Conservation (phyloP, 192 early-diverging fungal genomes). For the Kappamyces sp. region DNA sequence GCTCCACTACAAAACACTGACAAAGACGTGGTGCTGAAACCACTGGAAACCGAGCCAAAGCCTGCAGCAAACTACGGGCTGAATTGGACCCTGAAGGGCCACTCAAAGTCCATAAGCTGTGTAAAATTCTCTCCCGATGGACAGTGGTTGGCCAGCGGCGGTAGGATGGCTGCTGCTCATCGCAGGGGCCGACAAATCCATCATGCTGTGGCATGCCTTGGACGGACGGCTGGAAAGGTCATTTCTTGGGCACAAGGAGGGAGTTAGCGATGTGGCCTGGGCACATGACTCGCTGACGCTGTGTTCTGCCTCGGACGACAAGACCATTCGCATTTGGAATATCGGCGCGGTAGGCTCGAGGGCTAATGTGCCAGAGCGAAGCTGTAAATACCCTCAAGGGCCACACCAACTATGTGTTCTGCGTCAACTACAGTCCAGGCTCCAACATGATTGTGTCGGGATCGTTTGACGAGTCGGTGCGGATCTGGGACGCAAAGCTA, state of each 20-base stretch:
- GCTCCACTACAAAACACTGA: too few species aligned
- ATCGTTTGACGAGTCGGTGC: slow-evolving; percentile 94
- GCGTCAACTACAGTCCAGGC: slow-evolving; percentile 93
- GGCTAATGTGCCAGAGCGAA: slow-evolving; percentile 28
- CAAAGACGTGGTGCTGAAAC: too few species aligned
- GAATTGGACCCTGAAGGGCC: slow-evolving; percentile 84
- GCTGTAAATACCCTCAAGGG: slow-evolving; percentile 76
- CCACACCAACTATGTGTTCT: slow-evolving; percentile 96
- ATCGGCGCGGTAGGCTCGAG: slow-evolving; percentile 56
- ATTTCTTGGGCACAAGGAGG: slow-evolving; percentile 82
- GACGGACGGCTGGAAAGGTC: slow-evolving; percentile 81
- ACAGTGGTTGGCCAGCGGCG: slow-evolving; percentile 86
- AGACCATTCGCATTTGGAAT: slow-evolving; percentile 89
- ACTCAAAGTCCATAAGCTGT: slow-evolving; percentile 88
- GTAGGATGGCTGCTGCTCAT: slow-evolving; percentile 44
- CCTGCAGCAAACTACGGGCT: slow-evolving; percentile 71
- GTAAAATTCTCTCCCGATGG: slow-evolving; percentile 99
- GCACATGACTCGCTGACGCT: slow-evolving; percentile 82
- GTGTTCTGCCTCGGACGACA: slow-evolving; percentile 92
- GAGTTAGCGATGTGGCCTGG: slow-evolving; percentile 97
- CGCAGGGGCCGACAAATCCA: slow-evolving; percentile 88
- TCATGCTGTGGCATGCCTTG: slow-evolving; percentile 87
- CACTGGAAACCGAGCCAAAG: not conserved
- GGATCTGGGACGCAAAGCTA: slow-evolving; percentile 91
- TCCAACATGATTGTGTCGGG: slow-evolving; percentile 93